Conservation (phyloP, 805 yeast genomes). For the Suhomyces prunicola region DNA sequence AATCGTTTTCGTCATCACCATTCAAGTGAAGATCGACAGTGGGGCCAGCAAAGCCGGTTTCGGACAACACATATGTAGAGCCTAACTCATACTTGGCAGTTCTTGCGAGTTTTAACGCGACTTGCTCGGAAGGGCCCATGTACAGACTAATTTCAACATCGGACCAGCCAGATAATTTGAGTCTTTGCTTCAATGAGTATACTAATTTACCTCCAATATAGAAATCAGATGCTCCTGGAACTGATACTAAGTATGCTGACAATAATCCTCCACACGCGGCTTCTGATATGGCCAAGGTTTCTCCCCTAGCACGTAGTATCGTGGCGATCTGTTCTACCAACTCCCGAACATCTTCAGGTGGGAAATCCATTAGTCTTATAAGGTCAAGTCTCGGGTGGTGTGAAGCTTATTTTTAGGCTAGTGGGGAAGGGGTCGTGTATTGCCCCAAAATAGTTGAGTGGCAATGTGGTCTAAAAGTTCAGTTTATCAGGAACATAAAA, state of each 20-base stretch:
- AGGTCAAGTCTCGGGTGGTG: not conserved
- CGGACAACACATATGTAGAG: constrained; percentile 76
- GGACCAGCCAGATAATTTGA: constrained; percentile 77
- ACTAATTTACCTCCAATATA: constrained; percentile 83
- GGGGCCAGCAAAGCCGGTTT: constrained; percentile 89
- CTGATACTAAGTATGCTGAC: constrained; percentile 74
- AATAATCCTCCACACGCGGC: constrained; percentile 89
- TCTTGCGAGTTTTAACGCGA: constrained; percentile 73
- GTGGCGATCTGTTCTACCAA: constrained; percentile 58
- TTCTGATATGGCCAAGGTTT: constrained; percentile 77
- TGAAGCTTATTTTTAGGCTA: not conserved
- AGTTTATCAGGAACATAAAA: not conserved
- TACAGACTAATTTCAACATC: constrained; percentile 64
- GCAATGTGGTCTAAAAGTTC: not conserved
- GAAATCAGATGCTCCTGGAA: constrained; percentile 82
- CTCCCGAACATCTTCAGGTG: constrained; percentile 52
- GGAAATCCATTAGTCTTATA: constrained; percentile 40
- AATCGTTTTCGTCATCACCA: constrained; percentile 17
- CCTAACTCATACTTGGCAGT: constrained; percentile 78
- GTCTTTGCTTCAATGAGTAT: constrained; percentile 70
- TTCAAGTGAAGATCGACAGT: constrained; percentile 40
- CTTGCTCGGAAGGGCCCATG: constrained; percentile 79
- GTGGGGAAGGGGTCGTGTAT: constrained; percentile 4
- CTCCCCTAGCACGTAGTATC: constrained; percentile 48
- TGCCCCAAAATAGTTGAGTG: not conserved